Evolutionary conservation across 2,329 filamentous ascomycete genomes (phyloP), one percentile per base, ranked within the genome.

Genomic region (Phyllosticta capitalensis): DNA sequence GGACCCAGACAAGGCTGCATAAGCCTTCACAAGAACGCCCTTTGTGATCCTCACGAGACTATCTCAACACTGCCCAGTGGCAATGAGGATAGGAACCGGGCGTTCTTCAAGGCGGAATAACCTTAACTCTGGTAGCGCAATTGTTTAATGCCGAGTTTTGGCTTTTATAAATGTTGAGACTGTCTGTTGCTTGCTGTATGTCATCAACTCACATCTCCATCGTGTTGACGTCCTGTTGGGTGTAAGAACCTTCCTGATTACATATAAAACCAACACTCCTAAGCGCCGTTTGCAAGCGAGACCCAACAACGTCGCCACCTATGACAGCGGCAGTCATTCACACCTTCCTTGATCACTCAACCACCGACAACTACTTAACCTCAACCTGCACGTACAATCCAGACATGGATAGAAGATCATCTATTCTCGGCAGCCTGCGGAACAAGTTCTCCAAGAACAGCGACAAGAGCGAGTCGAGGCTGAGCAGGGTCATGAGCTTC

Each of bases 401-500:
- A 45, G n/a, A n/a, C 38, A 57, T 54, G 58, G 45, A 49, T 19
- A 53, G 53, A 21, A 52, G 49, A 53, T 55, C 59, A 38, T 61
- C 30, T 50, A 63, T 69, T 60, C 65, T 71, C 53, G 60, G 57
- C 52, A 62, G 63, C 38, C 26, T 72, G n/a, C 69, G 66, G 60
- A 66, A 66, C 55, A 67, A 64, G 57, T 64, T 70, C 30, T 59
- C 58, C 10, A 45, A 45, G 38, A 45, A 14, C 38, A n/a, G 38
- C 38, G 38, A 45, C 38, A 45, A 45, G 38, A 45, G 38, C n/a
- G 38, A 45, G 17, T 45, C 38, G 38, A 45, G 38, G 38, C 38
- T 45, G 38, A 45, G 38, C 38, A 45, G 51, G 6, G 33, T 22
- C 65, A 64, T 53, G 63, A 56, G 66, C 61, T 63, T 54, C 57